Conservation (phyloP, 2,329 filamentous ascomycete species). For the Massarina eburnea region DNA sequence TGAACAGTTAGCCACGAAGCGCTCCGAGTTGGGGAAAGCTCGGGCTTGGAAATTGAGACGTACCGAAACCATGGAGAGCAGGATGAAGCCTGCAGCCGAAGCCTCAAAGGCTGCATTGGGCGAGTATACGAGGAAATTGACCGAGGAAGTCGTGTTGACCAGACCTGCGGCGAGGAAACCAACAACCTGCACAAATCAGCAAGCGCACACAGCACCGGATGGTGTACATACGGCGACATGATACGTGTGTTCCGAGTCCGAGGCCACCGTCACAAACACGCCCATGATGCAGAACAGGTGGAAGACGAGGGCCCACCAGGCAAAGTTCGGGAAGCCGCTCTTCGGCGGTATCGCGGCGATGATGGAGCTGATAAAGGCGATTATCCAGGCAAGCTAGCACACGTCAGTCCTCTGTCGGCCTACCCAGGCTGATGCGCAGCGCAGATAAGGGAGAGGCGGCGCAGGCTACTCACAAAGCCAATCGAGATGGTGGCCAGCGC, state of each 20-base stretch:
- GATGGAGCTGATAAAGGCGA: slow-evolving; percentile 84
- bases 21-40: neutral
- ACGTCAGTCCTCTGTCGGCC: too few relatives aligned
- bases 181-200: slow-evolving; percentile 61
- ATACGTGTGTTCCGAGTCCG: slow-evolving; percentile 83
- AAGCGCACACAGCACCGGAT: slow-evolving; percentile 4
- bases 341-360: slow-evolving; percentile 61
- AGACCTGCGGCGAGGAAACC: slow-evolving; percentile 83
- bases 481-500: slow-evolving; percentile 93
- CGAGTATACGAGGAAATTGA: slow-evolving; percentile 84
- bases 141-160: slow-evolving; percentile 80
- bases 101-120: slow-evolving; percentile 75
- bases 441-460: too few relatives aligned
- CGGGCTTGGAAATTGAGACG: slow-evolving; percentile 39
- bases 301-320: slow-evolving; percentile 90
- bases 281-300: slow-evolving; percentile 81
- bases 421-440: too few relatives aligned
- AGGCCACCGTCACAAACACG: slow-evolving; percentile 79
- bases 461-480: slow-evolving; percentile 67
- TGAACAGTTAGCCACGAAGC: slow-evolving; percentile 41
- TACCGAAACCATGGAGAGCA: slow-evolving; percentile 91
- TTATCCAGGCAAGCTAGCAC: slow-evolving; percentile 88
- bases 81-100: slow-evolving; percentile 87
- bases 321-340: slow-evolving; percentile 74
- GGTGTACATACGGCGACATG: slow-evolving; percentile 73